Base-by-base conservation (phyloP, 306 rosid species). In the Citrullus mucosospermus region DNA sequence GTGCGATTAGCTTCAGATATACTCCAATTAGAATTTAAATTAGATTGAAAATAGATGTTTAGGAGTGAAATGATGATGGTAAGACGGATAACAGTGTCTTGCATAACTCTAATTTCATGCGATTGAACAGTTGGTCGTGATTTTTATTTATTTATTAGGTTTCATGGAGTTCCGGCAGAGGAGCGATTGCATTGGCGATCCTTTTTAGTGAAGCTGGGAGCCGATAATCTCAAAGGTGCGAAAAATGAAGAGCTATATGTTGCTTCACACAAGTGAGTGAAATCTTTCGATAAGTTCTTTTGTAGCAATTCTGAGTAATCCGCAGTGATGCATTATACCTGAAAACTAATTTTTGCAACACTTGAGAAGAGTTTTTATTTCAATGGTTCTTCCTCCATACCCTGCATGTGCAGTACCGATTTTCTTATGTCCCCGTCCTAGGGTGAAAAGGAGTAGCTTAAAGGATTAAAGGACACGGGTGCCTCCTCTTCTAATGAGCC, bases 121-220 rank as follows among this genome's bases (percentile, higher is more conserved):
- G 22, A 9, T 50, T 30, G 44, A 74, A 74, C 46, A 3, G 32
- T 59, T 25, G 74, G 17, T 78, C 32, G 38, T 78, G 60, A 32
- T 25, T 61, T 46, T 46, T 58, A 7, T 59, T 61, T 61, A 11
- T 25, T 61, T 20, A 48, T 16, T 84, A 94, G 98, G 77, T 94
- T 92, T 85, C 95, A 94, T 84, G 98, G 97, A 82, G 98, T 92
- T 83, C 98, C 96, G 48, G 90, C 89, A 0, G 98, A 94, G 89
- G 99, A 95, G 71, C 88, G 97, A 61, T 81, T 91, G 58, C 98
- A 95, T 82, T 92, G 99, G 99, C 93, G 95, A 82, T 90, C 98
- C 39, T 94, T 94, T 85, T 86, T 95, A 69, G 97, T 95, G 53
- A 95, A 95, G 83, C 85, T 95, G 58, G 97, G 97, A 81, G 92